phyloP scores from a whole-genome alignment of 768 basidiomycete species.

The Xerocomus brunneocitrinus region DNA sequence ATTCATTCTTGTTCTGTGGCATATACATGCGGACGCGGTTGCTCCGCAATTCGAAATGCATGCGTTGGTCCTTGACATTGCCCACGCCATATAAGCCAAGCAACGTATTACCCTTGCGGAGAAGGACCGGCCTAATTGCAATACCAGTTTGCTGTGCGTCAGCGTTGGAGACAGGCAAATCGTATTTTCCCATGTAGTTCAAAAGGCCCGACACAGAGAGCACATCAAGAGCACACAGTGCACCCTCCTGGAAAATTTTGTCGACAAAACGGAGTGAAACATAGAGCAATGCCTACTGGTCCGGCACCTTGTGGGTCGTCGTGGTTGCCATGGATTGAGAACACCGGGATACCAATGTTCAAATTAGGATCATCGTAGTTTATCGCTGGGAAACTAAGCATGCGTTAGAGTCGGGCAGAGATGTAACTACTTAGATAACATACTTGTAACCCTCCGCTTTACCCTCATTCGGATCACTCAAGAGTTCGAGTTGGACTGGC shows the following conservation, averaged over 20 bases:
- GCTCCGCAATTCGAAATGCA: conserved; percentile 93
- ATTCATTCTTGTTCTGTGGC: conserved; percentile 84
- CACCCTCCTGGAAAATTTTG: conserved; percentile 68
- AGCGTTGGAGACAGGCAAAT: conserved; percentile 71
- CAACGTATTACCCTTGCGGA: conserved; percentile 79
- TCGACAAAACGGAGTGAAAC: background rate
- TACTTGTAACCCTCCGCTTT: conserved; percentile 82
- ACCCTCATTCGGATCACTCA: conserved; percentile 92
- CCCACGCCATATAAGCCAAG: conserved; percentile 96
- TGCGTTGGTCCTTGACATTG: conserved; percentile 92
- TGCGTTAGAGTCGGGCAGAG: background rate
- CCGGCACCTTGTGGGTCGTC: conserved; percentile 98
- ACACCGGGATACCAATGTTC: conserved; percentile 94
- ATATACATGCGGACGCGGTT: conserved; percentile 96
- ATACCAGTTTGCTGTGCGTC: conserved; percentile 68
- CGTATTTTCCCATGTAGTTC: conserved; percentile 98
- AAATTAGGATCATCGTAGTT: conserved; percentile 97
- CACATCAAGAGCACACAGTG: conserved; percentile 91
- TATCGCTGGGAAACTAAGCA: conserved; percentile 81
- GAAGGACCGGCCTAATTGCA: conserved; percentile 82
- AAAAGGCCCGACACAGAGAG: conserved; percentile 90
- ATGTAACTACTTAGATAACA: conserved; percentile 18
- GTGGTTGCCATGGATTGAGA: conserved; percentile 99
- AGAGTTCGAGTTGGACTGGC: conserved; percentile 84
- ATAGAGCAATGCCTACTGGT: conserved; percentile 47